Conservation (phyloP, 2,329 filamentous ascomycete genomes). For the Dactylonectria macrodidyma region DNA sequence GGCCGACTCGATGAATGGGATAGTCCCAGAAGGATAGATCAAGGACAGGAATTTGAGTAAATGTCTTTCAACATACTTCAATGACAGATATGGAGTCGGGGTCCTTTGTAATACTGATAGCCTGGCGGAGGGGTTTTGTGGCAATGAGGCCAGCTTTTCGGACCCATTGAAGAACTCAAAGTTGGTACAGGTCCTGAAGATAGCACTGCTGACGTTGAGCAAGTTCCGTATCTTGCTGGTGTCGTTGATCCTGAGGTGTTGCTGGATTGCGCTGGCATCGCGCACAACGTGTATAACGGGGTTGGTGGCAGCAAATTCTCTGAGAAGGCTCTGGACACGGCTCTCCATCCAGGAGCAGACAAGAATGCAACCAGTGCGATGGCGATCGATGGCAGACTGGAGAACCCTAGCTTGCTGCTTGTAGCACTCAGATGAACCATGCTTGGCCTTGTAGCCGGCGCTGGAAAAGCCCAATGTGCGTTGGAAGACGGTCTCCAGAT, state of each 20-base stretch:
- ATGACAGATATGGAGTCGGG: constrained; percentile 73
- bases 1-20: constrained; percentile 73
- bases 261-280: constrained; percentile 75
- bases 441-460: constrained; percentile 73
- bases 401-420: constrained; percentile 74
- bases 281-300: constrained; percentile 81
- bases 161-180: constrained; percentile 84
- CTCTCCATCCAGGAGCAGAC: constrained; percentile 82
- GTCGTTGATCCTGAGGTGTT: constrained; percentile 72
- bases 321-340: constrained; percentile 71
- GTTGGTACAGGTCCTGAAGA: constrained; percentile 78
- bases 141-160: constrained; percentile 60
- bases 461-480: constrained; percentile 74
- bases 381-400: constrained; percentile 69
- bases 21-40: constrained; percentile 67
- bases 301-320: constrained; percentile 74
- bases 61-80: constrained; percentile 78
- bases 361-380: constrained; percentile 75
- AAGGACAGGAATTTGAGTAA: constrained; percentile 79
- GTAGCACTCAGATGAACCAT: constrained; percentile 75
- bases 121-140: constrained; percentile 15
- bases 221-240: constrained; percentile 71
- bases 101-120: constrained; percentile 52
- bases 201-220: constrained; percentile 68
- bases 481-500: constrained; percentile 78